Percentiles rank a stretch among this genome's conserved stretches.
Conservation (phyloP, 176 grass and related monocot genomes). For the Ananas comosus region DNA sequence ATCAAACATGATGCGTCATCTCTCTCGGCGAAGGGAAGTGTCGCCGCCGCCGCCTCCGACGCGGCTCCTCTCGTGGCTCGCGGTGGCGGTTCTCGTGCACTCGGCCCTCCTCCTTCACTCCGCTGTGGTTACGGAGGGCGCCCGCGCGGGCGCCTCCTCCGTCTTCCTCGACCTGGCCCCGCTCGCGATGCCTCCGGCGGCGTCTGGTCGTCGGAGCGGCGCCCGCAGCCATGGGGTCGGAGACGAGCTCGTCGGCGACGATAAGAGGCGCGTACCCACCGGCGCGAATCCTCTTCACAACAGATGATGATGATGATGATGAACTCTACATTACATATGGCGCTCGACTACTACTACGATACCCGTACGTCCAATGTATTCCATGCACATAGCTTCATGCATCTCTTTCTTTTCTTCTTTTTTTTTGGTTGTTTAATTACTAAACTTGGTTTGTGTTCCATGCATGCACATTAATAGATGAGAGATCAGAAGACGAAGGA, state of each 20-base stretch:
- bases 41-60: neutral
- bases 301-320: slow-evolving; percentile 43
- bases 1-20: neutral
- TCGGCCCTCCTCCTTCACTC: slow-evolving; percentile 36
- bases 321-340: neutral
- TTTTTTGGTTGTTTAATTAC: too few species aligned
- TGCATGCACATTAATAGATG: too few species aligned
- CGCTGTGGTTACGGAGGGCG: slow-evolving; percentile 28
- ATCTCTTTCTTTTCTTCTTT: too few species aligned
- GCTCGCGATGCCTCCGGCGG: slow-evolving; percentile 16
- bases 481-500: too few species aligned
- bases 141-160: slow-evolving; percentile 24
- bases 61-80: slow-evolving; percentile 28
- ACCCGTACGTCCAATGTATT: too few species aligned
- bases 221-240: neutral
- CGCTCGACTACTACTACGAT: neutral
- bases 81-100: slow-evolving; percentile 37
- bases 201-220: neutral
- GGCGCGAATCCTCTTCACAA: slow-evolving; percentile 69
- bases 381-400: too few species aligned
- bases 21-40: neutral
- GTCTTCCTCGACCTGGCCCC: slow-evolving; percentile 25
- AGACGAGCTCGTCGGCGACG: slow-evolving; percentile 9
- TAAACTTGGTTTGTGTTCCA: too few species aligned
- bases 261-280: slow-evolving; percentile 38